These are phyloP conservation scores for Sporisorium iseilematis-ciliati DNA, from an alignment of 1,284 basidiomycete species.

Conservation along the genomic window DNA sequence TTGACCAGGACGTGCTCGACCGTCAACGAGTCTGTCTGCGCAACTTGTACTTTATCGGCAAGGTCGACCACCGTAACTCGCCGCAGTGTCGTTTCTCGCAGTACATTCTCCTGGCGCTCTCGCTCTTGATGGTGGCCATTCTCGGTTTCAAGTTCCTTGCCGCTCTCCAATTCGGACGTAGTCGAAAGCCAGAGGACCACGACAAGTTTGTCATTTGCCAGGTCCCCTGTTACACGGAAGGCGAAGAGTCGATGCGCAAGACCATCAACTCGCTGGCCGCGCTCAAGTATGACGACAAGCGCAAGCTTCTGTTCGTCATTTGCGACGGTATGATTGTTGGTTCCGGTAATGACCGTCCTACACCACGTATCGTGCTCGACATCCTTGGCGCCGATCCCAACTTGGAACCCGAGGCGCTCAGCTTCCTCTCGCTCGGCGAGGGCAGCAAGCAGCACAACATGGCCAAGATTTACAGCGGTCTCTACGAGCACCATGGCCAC, in stretches of 20 bases:
- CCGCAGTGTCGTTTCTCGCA: slow-evolving; percentile 90
- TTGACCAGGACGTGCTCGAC: slow-evolving; percentile 78
- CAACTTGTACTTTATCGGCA: slow-evolving; percentile 91
- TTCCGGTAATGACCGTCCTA: slow-evolving; percentile 79
- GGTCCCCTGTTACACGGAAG: slow-evolving; percentile 97
- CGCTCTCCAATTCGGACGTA: slow-evolving; percentile 85
- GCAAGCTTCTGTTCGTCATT: slow-evolving; percentile 91
- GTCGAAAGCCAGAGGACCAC: slow-evolving; percentile 90
- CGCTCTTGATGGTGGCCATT: slow-evolving; percentile 91
- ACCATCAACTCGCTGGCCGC: slow-evolving; percentile 95
- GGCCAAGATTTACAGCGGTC: slow-evolving; percentile 96
- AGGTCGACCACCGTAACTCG: slow-evolving; percentile 91
- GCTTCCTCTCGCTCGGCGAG: slow-evolving; percentile 92
- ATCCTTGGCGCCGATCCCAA: slow-evolving; percentile 94
- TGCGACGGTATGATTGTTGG: slow-evolving; percentile 99
- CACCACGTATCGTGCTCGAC: slow-evolving; percentile 86
- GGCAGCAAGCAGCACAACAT: slow-evolving; percentile 97
- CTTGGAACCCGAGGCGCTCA: slow-evolving; percentile 91
- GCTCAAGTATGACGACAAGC: slow-evolving; percentile 97
- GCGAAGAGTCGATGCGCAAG: slow-evolving; percentile 83
- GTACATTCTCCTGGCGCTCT: slow-evolving; percentile 90
- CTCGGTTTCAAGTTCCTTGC: slow-evolving; percentile 99
- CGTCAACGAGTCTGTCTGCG: slow-evolving; percentile 88
- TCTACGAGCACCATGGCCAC: slow-evolving; percentile 94
- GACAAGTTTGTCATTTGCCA: slow-evolving; percentile 99